These are phyloP conservation scores for Diplodia sapinea DNA, from an alignment of 2,329 filamentous ascomycete species.

Conservation along the genomic window DNA sequence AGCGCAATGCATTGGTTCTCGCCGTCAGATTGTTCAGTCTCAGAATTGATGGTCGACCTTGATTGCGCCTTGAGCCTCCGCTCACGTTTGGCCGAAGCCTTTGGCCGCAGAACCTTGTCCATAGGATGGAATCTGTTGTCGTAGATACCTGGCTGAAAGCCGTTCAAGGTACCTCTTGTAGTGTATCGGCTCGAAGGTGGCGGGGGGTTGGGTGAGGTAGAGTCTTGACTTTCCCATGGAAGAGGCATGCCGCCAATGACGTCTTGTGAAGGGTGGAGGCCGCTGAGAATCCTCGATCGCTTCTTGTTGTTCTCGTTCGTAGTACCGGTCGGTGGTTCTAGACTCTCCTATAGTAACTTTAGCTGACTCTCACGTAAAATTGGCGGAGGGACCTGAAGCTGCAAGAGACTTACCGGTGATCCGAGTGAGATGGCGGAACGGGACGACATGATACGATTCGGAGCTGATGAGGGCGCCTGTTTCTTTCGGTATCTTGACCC, in stretches of 20 bases:
- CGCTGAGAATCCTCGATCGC: neutral
- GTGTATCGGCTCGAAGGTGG: neutral
- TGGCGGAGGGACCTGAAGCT: neutral
- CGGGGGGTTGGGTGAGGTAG: neutral
- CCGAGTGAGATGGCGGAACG: neutral
- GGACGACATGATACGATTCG: neutral
- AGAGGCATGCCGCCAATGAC: neutral
- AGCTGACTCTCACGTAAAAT: neutral
- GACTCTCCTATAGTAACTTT: neutral
- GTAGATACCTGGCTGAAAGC: neutral
- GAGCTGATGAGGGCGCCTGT: neutral
- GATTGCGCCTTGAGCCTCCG: neutral
- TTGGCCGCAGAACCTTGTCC: slow-evolving; percentile 1
- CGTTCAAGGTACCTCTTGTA: neutral
- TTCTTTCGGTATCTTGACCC: neutral
- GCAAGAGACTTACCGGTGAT: neutral
- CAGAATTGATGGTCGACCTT: too few species aligned
- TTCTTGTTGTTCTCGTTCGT: neutral
- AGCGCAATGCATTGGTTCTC: neutral
- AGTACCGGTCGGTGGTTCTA: neutral
- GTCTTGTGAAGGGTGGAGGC: slow-evolving; percentile 6
- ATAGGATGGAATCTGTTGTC: slow-evolving; percentile 8
- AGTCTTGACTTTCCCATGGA: neutral
- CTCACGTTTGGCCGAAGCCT: neutral
- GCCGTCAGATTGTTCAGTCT: too few species aligned